Conservation (phyloP, 306 rosid species). For the Prinsepia uniflora region DNA sequence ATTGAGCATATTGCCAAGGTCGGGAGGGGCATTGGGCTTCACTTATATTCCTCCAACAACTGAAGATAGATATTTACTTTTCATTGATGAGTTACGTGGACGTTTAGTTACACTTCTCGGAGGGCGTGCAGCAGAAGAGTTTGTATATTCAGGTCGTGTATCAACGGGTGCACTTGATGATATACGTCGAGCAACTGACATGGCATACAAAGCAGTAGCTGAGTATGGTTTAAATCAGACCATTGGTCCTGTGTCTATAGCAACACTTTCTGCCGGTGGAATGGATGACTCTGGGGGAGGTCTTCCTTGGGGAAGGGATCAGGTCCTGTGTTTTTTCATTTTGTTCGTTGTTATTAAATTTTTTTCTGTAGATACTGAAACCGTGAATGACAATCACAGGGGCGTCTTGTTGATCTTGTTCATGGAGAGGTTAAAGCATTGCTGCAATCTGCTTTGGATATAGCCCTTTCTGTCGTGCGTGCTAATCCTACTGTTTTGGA, state of each 20-base stretch:
- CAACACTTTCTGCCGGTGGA: constrained; percentile 83
- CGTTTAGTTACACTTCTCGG: constrained; percentile 94
- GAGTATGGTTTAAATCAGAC: constrained; percentile 91
- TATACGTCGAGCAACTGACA: constrained; percentile 91
- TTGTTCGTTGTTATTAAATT: background rate
- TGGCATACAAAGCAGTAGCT: constrained; percentile 98
- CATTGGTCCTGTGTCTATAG: constrained; percentile 87
- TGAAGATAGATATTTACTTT: constrained; percentile 96
- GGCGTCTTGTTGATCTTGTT: constrained; percentile 89
- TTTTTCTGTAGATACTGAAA: constrained; percentile 35
- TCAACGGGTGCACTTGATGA: constrained; percentile 99
- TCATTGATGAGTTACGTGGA: constrained; percentile 94
- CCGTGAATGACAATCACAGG: constrained; percentile 48
- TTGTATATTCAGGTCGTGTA: constrained; percentile 87
- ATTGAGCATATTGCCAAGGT: constrained; percentile 92
- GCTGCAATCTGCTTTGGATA: constrained; percentile 84
- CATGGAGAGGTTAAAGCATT: constrained; percentile 83
- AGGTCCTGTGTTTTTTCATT: constrained; percentile 49
- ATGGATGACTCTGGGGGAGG: constrained; percentile 81
- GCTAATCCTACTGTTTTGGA: constrained; percentile 89
- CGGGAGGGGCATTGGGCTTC: constrained; percentile 97
- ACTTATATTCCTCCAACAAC: constrained; percentile 84
- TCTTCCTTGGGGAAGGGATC: constrained; percentile 89
- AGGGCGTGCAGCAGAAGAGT: constrained; percentile 99
- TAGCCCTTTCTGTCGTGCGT: constrained; percentile 78